These are phyloP conservation scores for Xylogone sp. DNA, from an alignment of 2,329 filamentous ascomycete species.

Conservation along the genomic window DNA sequence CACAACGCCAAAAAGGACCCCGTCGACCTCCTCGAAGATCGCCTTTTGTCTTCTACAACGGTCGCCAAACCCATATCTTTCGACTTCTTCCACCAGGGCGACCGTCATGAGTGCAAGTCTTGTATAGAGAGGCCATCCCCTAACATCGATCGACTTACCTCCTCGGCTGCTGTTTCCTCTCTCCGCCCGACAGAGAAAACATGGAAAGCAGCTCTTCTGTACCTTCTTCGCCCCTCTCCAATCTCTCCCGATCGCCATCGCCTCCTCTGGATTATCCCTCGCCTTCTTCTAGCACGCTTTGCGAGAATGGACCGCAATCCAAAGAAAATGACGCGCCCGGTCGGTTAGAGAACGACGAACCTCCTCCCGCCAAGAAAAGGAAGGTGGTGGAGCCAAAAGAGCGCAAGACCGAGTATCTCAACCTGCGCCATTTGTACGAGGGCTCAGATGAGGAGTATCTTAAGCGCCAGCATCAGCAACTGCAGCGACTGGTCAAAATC, in stretches of 20 bases:
- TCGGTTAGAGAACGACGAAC: constrained; percentile 44
- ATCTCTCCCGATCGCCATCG: constrained; percentile 31
- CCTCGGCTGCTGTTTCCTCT: not conserved
- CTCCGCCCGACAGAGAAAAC: not conserved
- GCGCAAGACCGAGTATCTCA: constrained; percentile 77
- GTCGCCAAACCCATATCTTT: not conserved
- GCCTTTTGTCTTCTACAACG: not conserved
- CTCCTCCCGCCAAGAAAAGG: constrained; percentile 72
- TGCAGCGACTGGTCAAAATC: constrained; percentile 69
- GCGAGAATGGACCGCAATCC: constrained; percentile 17
- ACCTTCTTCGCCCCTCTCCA: constrained; percentile 30
- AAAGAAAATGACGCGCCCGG: constrained; percentile 16
- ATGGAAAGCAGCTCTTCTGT: constrained; percentile 2
- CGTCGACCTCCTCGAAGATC: not conserved
- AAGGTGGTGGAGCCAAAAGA: constrained; percentile 61
- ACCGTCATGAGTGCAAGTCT: not conserved
- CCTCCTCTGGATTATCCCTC: constrained; percentile 25
- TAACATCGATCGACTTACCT: not conserved
- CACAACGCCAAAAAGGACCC: not conserved
- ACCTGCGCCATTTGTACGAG: constrained; percentile 54
- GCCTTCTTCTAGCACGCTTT: constrained; percentile 21
- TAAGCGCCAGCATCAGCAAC: constrained; percentile 53
- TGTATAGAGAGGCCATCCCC: not conserved
- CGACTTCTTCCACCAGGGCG: not conserved
- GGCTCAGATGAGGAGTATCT: constrained; percentile 41